Evolutionary conservation across 352 stramenopile genomes (phyloP), one percentile per base, ranked within the genome.

Genomic region (Plasmopara muralis): DNA sequence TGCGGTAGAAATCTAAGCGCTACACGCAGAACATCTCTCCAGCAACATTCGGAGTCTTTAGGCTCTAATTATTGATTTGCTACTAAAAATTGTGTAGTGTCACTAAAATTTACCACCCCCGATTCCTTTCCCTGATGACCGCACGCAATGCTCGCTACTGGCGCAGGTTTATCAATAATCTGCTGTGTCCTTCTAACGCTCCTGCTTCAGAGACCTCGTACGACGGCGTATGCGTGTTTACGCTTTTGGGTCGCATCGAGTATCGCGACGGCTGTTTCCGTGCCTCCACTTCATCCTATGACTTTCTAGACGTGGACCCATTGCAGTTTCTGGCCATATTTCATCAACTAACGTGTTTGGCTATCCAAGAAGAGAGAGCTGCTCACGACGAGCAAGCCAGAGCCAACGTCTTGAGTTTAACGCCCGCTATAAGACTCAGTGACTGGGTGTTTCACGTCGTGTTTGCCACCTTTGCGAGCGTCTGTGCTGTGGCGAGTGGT

Each of bases 1-100:
- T 87, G 45, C 79, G 79, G n/a, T 64, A 77, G 28, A 62, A 54
- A 41, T 77, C 79, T 28, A 87, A 87, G 50, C 57, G 50, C 49
- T 89, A 87, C 73, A 89, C 87, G 51, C 64, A 80, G 37, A 53
- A 50, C 13, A 49, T 76, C 31, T 69, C 57, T 15, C 54, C 64
- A 15, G 50, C 63, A 33, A 62, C 66, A 2, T 80, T 86, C 16
- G 55, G 53, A 25, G 61, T 81, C 39, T 84, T 84, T 44, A 61
- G 57, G 0, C 43, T 81, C 28, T 82, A 62, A 58, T 16, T 25
- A 25, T 25, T 25, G 3, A 3, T 25, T 25, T 3, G 20, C 20
- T 25, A 25, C 20, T 25, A 25, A 3, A 25, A 25, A 25, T 25
- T 25, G 20, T 25, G 20, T 25, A 25, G 1, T 25, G 20, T 25